Conservation (phyloP, 2,329 filamentous ascomycete species). For the Hyphodiscus sp. region DNA sequence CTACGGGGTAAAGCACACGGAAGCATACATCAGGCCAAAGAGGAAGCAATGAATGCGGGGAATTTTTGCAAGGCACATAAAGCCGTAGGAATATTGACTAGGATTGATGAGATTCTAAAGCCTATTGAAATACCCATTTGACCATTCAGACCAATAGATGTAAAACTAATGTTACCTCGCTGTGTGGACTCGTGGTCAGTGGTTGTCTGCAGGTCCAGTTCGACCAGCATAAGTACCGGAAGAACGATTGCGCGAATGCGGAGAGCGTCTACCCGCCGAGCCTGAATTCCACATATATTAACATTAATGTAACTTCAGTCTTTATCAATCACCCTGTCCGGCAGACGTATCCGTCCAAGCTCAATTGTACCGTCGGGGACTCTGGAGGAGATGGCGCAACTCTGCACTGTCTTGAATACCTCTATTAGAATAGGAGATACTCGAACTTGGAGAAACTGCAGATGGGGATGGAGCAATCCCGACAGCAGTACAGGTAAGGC, state of each 20-base stretch:
- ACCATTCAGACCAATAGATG: not conserved
- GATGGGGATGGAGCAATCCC: too few species aligned
- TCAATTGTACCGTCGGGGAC: not conserved
- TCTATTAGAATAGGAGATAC: not conserved
- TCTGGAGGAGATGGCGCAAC: not conserved
- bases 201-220: not conserved
- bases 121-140: conserved; percentile 13
- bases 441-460: too few species aligned
- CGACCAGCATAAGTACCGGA: not conserved
- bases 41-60: not conserved
- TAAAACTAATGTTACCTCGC: not conserved
- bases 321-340: not conserved
- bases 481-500: too few species aligned
- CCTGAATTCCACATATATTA: not conserved
- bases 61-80: not conserved
- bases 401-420: not conserved
- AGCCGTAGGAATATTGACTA: not conserved
- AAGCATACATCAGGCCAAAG: not conserved
- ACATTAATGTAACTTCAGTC: not conserved
- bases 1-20: not conserved
- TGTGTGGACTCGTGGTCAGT: not conserved
- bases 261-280: not conserved
- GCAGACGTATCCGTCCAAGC: not conserved
- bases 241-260: not conserved
- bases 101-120: not conserved